Base-by-base conservation (phyloP, 345 rosid genomes). In the Excoecaria agallocha region DNA sequence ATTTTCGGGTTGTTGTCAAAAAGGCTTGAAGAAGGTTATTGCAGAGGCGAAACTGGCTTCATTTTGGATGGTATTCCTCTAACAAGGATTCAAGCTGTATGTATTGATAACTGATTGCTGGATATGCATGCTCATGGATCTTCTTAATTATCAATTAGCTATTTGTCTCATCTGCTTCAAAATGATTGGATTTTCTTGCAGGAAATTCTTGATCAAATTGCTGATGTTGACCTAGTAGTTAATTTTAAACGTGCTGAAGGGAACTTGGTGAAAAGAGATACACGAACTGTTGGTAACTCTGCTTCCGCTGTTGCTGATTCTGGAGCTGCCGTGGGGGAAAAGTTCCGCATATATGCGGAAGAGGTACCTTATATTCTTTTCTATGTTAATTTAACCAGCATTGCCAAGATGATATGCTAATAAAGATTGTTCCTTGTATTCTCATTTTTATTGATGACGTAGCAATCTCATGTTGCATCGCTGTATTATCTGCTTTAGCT, bases 31-130 rank as follows among this genome's bases (percentile, higher is more conserved):
- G 92, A 95, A 78, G 96, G 94, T 39, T 95, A 87, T 78, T 65
- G 45, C 37, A 85, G 73, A 48, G 99, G 99, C 15, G 98, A 95
- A 83, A 88, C 80, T 17, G 99, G 99, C 64, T 95, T 95, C 85
- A 90, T 95, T 79, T 88, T 95, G 43, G 98, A 95, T 73, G 98
- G 99, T 7, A 84, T 95, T 81, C 99, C 99, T 59, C 91, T 93
- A 35, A 90, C 96, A 19, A 86, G 87, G 74, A 30, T 78, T 51
- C 99, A 95, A 80, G 98, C 98, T 3, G 83, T 80, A 73, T 62
- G 80, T 72, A 17, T 74, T 22, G 9, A 12, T 50, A 30, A 30
- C 30, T 30, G 30, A 30, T 30, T 30, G 30, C 30, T 30, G 30
- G 30, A 30, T 30, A 30, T 30, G 30, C 30, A 30, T 39, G 41